Percentiles rank a stretch among this genome's conserved stretches.
These are phyloP conservation scores for Rhynchosporium graminicola DNA, from an alignment of 2,329 filamentous ascomycete species.

Conservation along the genomic window DNA sequence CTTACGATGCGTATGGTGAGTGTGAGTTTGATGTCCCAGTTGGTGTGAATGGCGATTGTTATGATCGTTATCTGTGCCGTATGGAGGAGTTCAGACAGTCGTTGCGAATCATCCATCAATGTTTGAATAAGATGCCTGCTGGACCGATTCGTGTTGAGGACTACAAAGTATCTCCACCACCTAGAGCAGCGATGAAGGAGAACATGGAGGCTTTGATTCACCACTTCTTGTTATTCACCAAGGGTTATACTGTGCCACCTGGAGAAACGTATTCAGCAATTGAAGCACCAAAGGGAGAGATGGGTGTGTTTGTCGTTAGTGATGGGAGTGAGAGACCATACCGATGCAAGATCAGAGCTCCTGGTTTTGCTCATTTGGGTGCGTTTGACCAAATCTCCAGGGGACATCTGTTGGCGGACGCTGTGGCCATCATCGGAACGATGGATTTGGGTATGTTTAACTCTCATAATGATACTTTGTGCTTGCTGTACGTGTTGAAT, in stretches of 20 bases:
- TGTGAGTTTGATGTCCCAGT: constrained; percentile 99
- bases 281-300: constrained; percentile 99
- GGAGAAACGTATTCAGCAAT: constrained; percentile 98
- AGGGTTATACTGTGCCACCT: constrained; percentile 94
- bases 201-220: constrained; percentile 99
- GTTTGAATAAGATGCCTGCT: constrained; percentile 96
- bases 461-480: background rate
- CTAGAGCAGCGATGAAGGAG: constrained; percentile 99
- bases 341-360: constrained; percentile 94
- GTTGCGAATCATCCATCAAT: constrained; percentile 97
- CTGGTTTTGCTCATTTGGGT: constrained; percentile 91
- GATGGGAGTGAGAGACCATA: constrained; percentile 97
- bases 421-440: constrained; percentile 90
- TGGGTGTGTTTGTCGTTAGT: constrained; percentile 95
- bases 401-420: constrained; percentile 93
- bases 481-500: constrained; percentile 19
- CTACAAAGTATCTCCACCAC: constrained; percentile 96
- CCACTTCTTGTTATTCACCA: constrained; percentile 98
- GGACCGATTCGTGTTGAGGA: constrained; percentile 95
- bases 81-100: constrained; percentile 99
- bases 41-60: constrained; percentile 96
- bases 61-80: constrained; percentile 96
- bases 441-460: constrained; percentile 75
- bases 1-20: constrained; percentile 96
- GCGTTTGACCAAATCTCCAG: constrained; percentile 92